Evolutionary conservation across 805 yeast genomes (phyloP), one percentile per base, ranked within the genome.

Genomic region (Metschnikowia drakensbergensis): DNA sequence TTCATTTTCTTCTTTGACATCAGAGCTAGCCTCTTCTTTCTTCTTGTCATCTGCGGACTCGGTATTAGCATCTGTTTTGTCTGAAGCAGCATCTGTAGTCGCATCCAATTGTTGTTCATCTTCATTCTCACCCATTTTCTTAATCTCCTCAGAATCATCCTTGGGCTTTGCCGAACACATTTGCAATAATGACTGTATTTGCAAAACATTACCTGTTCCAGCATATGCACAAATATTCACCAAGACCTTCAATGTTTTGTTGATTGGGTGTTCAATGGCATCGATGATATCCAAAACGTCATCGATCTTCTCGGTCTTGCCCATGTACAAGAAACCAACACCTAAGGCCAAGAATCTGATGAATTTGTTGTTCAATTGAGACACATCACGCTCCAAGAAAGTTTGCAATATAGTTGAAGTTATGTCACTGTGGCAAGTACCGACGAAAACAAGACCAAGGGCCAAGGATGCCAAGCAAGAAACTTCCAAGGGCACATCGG

Each of bases 161-260:
- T 71, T 70, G 38, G 83, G 81, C 57, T 81, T 81, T n/a, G 83
- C 82, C 5, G 96, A 86, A 63, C 94, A 81, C 79, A 90, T 89
- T 60, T 89, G 96, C 60, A 92, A 79, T 62, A 94, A 76, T 34
- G 88, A 83, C 73, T 94, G 99, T 53, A 94, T 87, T 72, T 91
- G 94, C 53, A 94, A 78, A 30, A 94, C 99, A 65, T 94, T 94
- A 58, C 99, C 99, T 35, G 98, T 89, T 54, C 98, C 99, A 8
- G 97, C 95, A 71, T 86, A 91, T 3, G 98, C 96, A 72, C 97
- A 88, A 46, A 91, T 86, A 53, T 86, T 89, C 31, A 95, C 90
- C 61, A 94, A 76, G 11, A 90, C 94, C 67, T 88, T 94, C 63
- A 91, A 81, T 40, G 95, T 86, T 58, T 87, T 84, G 27, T 94